Evolutionary conservation across 306 rosid genomes (phyloP).

Genomic region (Cyamopsis tetragonoloba): DNA sequence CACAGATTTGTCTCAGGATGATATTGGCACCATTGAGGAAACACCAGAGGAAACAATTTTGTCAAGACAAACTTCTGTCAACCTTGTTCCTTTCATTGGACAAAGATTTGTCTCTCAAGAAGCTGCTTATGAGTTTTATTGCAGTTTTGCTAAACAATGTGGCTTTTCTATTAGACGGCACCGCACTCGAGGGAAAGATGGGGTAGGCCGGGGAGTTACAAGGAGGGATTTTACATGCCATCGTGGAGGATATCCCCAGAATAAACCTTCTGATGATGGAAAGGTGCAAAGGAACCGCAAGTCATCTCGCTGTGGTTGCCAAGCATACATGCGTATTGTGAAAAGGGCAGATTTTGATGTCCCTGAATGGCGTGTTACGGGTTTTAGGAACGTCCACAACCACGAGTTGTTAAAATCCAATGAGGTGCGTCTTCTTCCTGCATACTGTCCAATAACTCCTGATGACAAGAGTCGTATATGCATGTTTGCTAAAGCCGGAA

Average conservation of each 20-base stretch:
- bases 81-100: slow-evolving; percentile 75
- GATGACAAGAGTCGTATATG: slow-evolving; percentile 89
- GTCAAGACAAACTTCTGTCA: slow-evolving; percentile 77
- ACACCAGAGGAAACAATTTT: slow-evolving; percentile 59
- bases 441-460: slow-evolving; percentile 64
- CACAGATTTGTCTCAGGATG: slow-evolving; percentile 75
- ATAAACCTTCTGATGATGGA: slow-evolving; percentile 74
- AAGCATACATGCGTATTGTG: slow-evolving; percentile 80
- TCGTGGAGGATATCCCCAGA: slow-evolving; percentile 81
- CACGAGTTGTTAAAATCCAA: slow-evolving; percentile 67
- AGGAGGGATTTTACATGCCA: slow-evolving; percentile 89
- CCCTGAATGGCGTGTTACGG: slow-evolving; percentile 93
- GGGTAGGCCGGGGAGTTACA: slow-evolving; percentile 85
- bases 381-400: slow-evolving; percentile 75
- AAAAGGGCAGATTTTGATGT: slow-evolving; percentile 73
- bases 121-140: slow-evolving; percentile 85
- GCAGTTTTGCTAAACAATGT: slow-evolving; percentile 78
- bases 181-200: slow-evolving; percentile 88
- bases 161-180: slow-evolving; percentile 87
- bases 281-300: slow-evolving; percentile 84
- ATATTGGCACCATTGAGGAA: slow-evolving; percentile 62
- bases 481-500: slow-evolving; percentile 88
- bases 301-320: slow-evolving; percentile 83
- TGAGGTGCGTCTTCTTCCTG: slow-evolving; percentile 61
- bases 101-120: slow-evolving; percentile 83